Evolutionary conservation across 441 rosid species (phyloP), one percentile per base, ranked within the genome.

Genomic region (Biscutella laevigata): DNA sequence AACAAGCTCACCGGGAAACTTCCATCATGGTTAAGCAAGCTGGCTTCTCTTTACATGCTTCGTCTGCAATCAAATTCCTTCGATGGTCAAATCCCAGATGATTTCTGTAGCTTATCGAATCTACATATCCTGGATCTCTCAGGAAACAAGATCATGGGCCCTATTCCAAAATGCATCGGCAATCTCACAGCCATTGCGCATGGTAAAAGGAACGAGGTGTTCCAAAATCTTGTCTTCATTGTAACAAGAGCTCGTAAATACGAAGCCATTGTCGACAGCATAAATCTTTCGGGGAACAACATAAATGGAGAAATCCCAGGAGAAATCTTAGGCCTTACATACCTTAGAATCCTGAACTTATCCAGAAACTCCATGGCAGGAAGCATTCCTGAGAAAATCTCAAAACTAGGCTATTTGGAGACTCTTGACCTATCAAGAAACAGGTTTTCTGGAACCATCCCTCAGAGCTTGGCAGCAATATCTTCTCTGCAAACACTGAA

Each of bases 241-340:
- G 76, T 59, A 25, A 64, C 74, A 32, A 73, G 73, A 70, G 80
- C 78, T 39, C 75, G 70, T 27, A 37, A 68, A 11, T 55, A 55
- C 45, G 11, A 47, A 34, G 74, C 46, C 28, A 52, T 30, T 4
- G 45, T 63, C 11, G 53, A 77, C 11, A 30, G 59, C 42, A 65
- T 84, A 20, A 62, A 80, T 19, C 79, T 82, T 12, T 85, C 83
- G 0, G 67, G 79, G 39, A 82, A 85, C 56, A 64, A 71, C 59
- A 63, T 82, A 46, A 57, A 46, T 2, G 83, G 82, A 30, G 71
- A 22, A 13, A 69, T 82, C 7, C 83, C 86, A 17, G 67, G 36
- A 4, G 83, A 68, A 58, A 48, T 80, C 9, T 63, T 61, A 13
- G 62, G 56, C 20, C 78, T 84, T 0, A 7, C 48, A 0, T 34